These are phyloP conservation scores for Gracilaria vermiculophylla DNA, from an alignment of 23 red algal species.

Conservation along the genomic window DNA sequence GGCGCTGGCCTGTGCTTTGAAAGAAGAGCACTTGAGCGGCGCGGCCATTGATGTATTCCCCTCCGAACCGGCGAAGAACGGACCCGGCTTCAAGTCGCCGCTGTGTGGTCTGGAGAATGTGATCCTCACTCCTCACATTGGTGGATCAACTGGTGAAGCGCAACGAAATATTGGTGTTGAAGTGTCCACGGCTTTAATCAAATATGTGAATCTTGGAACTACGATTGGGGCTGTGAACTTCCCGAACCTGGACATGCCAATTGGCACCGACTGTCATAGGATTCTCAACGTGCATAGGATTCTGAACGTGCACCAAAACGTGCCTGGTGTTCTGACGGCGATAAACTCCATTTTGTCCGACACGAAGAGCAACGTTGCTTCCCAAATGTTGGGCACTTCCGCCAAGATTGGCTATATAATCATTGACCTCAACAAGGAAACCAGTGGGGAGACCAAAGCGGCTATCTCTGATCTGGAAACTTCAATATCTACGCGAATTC, in stretches of 20 bases:
- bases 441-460: conserved; percentile 75
- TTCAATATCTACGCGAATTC: conserved; percentile 77
- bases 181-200: conserved; percentile 68
- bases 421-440: conserved; percentile 84
- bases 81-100: conserved; percentile 75
- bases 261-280: conserved; percentile 46
- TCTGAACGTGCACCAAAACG: conserved; percentile 83
- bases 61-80: conserved; percentile 80
- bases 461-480: conserved; percentile 72
- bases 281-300: conserved; percentile 93
- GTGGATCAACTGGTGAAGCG: conserved; percentile 83
- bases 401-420: conserved; percentile 84
- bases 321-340: conserved; percentile 83
- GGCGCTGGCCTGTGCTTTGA: conserved; percentile 60
- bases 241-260: conserved; percentile 84
- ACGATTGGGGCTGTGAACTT: conserved; percentile 88
- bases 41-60: conserved; percentile 87
- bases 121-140: conserved; percentile 82
- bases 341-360: conserved; percentile 85
- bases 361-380: conserved; percentile 65
- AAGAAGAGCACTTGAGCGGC: conserved; percentile 65
- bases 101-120: conserved; percentile 70
- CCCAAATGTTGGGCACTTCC: conserved; percentile 86
- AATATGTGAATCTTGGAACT: conserved; percentile 67
- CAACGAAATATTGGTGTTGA: conserved; percentile 88